Base-by-base conservation (phyloP, 306 rosid species). In the Medicago arabica region DNA sequence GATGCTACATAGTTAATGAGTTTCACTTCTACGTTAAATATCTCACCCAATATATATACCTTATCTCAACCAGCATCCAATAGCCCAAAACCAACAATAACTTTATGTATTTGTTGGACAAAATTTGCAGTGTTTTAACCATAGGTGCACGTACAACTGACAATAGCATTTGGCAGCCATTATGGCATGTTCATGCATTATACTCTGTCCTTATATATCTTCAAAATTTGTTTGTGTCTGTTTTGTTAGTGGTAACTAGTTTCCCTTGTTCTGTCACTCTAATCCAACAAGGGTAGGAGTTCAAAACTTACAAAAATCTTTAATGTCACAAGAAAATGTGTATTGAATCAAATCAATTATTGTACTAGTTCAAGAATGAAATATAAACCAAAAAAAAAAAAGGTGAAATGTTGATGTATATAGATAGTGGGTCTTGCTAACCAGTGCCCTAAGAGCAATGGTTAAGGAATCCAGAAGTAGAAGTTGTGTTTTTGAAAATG, bases 181-280 rank as follows among this genome's bases (percentile, higher is more conserved):
- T 15, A 40, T 69, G 67, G 55, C 83, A 69, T 63, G 41, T 80
- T 68, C 76, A 49, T 70, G 81, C 76, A 60, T 21, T 69, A 47
- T 61, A 63, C 57, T 60, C 5, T 55, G 50, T 60, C 40, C 18
- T 28, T 60, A 28, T 28, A 60, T 14, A 43, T 55, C 69, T 78
- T 75, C 61, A 39, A 23, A 38, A 23, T 68, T 74, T 78, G 59
- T 62, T 66, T 77, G 14, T 7, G 44, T 44, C 16, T 75, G n/a
- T 69, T 75, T 61, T 81, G 60, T 60, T n/a, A 34, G 55, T 65
- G 51, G 19, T 61, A 19, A 60, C 60, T 74, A 64, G 78, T 54
- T 68, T 83, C 31, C 58, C 53, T 6, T 57, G 84, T 85, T 71
- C 59, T 78, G 88, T 85, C 80, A 69, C 84, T 85, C 64, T 85